Evolutionary conservation across 2,329 filamentous ascomycete genomes (phyloP), one percentile per base, ranked within the genome.

Genomic region (Diaporthe humulicola): DNA sequence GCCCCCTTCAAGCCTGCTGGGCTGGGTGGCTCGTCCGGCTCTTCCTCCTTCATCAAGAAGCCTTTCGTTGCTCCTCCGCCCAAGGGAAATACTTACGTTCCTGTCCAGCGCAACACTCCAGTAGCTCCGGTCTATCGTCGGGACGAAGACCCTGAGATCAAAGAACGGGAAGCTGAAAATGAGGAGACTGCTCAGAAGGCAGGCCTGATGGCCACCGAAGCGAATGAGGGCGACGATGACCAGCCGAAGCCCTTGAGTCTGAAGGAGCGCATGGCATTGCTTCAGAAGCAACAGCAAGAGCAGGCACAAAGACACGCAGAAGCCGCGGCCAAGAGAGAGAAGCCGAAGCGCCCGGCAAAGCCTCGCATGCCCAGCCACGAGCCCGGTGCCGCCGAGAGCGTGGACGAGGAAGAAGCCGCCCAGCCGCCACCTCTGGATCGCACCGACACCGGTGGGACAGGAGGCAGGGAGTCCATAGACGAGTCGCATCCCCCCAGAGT

Each of bases 41-140:
- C 89, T 64, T 88, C 89, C 77, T 89, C 89, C 71, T 98, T 98
- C 81, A 92, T 99, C 84, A 98, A 96, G 88, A 98, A 98, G 85
- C 95, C 96, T 0, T 99, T 98, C 80, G 96, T 99, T 73, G 95
- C 97, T 4, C 95, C 97, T 70, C 97, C 97, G 25, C 97, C 97
- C 0, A 98, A 95, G 83, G 93, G 95, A 78, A 93, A 98, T 86
- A 94, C 96, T 33, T 99, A 95, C 80, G 90, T 99, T 14, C 95
- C 97, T 33, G 92, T 94, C 5, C 88, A 90, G 40, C 91, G 92
- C 30, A 93, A 97, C 76, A 85, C 89, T 22, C 92, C 93, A 1
- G 89, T 93, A 7, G 89, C 93, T 64, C 97, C 93, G 85, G 83
- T 95, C 30, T 98, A 98, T 82, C 91, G 92, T 72, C 90, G 97